phyloP scores from a whole-genome alignment of 768 basidiomycete genomes.

The Sarcodon sp. region DNA sequence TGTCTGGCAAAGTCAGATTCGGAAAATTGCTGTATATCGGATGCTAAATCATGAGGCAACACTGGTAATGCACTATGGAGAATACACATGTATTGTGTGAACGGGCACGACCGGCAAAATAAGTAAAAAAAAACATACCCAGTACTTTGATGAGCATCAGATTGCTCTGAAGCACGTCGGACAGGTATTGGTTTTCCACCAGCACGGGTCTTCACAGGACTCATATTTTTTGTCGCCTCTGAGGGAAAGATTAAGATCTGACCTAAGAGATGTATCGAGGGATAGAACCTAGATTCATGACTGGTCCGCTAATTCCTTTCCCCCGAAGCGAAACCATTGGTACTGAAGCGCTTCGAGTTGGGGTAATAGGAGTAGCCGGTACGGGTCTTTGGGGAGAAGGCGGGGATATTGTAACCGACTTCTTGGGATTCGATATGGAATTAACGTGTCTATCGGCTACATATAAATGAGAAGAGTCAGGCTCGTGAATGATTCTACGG shows the following conservation, averaged over 20 bases:
- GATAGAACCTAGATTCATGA: conserved; percentile 49
- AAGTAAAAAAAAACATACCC: conserved; percentile 33
- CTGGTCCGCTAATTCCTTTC: conserved; percentile 56
- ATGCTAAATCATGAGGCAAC: conserved; percentile 68
- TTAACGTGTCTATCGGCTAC: no score
- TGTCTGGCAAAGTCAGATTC: conserved; percentile 76
- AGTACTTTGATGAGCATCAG: conserved; percentile 39
- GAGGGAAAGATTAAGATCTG: not conserved
- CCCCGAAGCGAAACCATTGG: conserved; percentile 20
- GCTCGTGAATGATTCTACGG: no score
- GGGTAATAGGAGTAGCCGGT: not conserved
- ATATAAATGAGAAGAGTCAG: no score
- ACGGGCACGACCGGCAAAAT: not conserved
- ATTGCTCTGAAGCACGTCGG: conserved; percentile 18
- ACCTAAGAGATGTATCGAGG: no score
- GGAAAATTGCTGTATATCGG: conserved; percentile 80
- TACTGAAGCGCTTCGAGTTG: not conserved
- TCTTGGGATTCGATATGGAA: no score
- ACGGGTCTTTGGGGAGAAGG: not conserved
- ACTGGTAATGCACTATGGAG: conserved; percentile 53
- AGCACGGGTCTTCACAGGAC: conserved; percentile 56
- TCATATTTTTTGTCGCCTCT: conserved; percentile 64
- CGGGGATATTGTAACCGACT: not conserved
- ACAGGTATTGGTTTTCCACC: conserved; percentile 53
- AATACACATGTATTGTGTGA: not conserved